Conservation (phyloP, 2,329 filamentous ascomycete genomes). For the Alternaria angustiovoidea region DNA sequence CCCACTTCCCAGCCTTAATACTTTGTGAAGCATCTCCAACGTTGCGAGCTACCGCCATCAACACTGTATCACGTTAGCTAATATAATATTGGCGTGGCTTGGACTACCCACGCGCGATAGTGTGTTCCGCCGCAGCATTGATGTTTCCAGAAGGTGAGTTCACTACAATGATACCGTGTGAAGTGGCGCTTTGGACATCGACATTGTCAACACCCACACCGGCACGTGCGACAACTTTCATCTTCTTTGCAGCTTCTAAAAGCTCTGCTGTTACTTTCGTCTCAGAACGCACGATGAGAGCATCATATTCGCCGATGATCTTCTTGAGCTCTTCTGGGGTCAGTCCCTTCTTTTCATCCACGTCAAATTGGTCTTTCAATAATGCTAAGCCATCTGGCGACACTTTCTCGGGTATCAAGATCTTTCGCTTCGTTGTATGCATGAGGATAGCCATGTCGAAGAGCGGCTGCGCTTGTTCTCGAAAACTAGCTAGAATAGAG, state of each 20-base stretch:
- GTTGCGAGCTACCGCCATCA: slow-evolving; percentile 78
- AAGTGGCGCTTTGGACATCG: slow-evolving; percentile 75
- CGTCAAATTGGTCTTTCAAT: slow-evolving; percentile 71
- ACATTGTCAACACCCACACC: slow-evolving; percentile 86
- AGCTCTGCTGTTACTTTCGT: slow-evolving; percentile 78
- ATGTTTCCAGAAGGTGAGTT: slow-evolving; percentile 84
- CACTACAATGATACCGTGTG: slow-evolving; percentile 78
- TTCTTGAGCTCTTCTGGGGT: slow-evolving; percentile 68
- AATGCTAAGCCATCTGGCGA: slow-evolving; percentile 79
- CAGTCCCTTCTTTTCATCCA: slow-evolving; percentile 72
- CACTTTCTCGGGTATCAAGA: slow-evolving; percentile 82
- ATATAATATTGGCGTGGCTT: not conserved
- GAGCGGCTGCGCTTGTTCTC: not conserved
- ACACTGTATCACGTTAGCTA: slow-evolving; percentile 55
- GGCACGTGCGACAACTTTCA: slow-evolving; percentile 81
- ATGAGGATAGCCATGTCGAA: slow-evolving; percentile 43
- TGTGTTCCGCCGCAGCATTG: slow-evolving; percentile 80
- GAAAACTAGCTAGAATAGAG: no score
- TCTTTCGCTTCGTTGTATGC: slow-evolving; percentile 53
- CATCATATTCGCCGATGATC: slow-evolving; percentile 77
- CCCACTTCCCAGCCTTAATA: slow-evolving; percentile 77
- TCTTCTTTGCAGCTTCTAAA: slow-evolving; percentile 69
- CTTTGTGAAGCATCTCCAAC: slow-evolving; percentile 74
- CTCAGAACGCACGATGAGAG: slow-evolving; percentile 80
- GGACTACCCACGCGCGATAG: slow-evolving; percentile 61